Base-by-base conservation (phyloP, 169 alveolate species). In the Eimeria brunetti region DNA sequence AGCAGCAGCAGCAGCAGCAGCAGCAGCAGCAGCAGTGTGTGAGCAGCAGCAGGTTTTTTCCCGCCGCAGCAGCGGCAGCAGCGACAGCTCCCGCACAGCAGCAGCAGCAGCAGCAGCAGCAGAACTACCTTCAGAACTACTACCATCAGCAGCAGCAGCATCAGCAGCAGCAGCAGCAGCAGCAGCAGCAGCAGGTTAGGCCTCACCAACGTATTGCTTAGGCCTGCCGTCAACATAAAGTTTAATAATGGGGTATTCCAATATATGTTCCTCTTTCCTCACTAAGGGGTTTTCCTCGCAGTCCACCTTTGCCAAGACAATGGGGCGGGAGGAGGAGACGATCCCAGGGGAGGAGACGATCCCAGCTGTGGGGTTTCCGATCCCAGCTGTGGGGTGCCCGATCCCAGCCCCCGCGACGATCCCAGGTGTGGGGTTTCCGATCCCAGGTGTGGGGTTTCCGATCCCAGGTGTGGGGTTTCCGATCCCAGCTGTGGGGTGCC, bases 171-270 rank as follows among this genome's bases (percentile, higher is more conserved):
- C 38, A 16, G 33, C 73, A 27, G 4, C 38, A 16, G 4, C 38
- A 16, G 11, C 38, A 7, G 4, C 38, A 62, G 33, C 38, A 16
- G 33, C 38, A 27, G 73, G 11, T 6, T 30, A 3, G 5, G 27
- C 11, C 93, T 18, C 16, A 90, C 97, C 98, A 5, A 84, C 94
- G 76, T 97, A 97, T 36, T 96, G 97, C 71, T 60, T 51, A 33
- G 97, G 89, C n/a, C 62, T 88, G 14, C 96, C 96, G 51, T 96
- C 91, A 11, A 60, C 46, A 76, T 97, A 97, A 94, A 97, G 96
- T 91, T 95, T 97, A 51, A 97, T 30, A 2, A 98, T 96, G 11
- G 98, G 98, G 76, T 96, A 97, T n/a, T 96, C 98, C 27, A 81
- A 86, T 46, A 97, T 95, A n/a, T 96, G 97, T 58, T 94, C 96